Evolutionary conservation across 208 protist species (phyloP), one percentile per base, ranked within the genome.

Genomic region (Blechomonas ayalai): DNA sequence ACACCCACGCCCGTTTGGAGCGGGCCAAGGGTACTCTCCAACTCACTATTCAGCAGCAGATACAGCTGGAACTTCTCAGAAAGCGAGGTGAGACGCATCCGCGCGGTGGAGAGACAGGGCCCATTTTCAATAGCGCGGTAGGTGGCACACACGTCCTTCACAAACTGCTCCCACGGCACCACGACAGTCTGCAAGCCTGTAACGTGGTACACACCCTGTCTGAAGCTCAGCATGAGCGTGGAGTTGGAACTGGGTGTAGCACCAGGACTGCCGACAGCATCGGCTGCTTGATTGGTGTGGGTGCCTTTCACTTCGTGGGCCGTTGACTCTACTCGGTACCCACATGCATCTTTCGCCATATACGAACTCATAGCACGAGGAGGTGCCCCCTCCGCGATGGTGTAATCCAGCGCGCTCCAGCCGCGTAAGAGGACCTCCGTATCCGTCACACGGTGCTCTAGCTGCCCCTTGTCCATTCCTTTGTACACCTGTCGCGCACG

Each of bases 41-140:
- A 49, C 32, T 90, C 75, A 8, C 46, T 65, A 63, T 93, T 93
- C 5, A 93, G 46, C 16, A 93, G 53, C 26, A 64, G 65, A 64
- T 90, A 90, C 6, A 93, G 69, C 26, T 82, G 69, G 32, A 87
- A 89, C 49, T 93, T 93, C 39, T 90, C 66, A 0, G 66, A 56
- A 27, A 93, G 65, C 18, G 78, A 66, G 8, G 67, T 86, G 8
- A 93, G 65, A 20, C 85, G 80, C 32, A 63, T 74, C 36, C 81
- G 69, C 8, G 75, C 81, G 5, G 73, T 80, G 32, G 78, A 88
- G 34, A 93, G 73, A 55, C 85, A 93, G 7, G 85, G 85, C 10
- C 85, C 85, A 36, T 73, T 85, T 39, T 93, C 85, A 41, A 93
- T 86, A 23, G 66, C 75, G 10, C 47, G 58, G 49, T 81, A 93